phyloP scores from a whole-genome alignment of 192 early-diverging fungal genomes.

The Backusella tuberculispora region DNA sequence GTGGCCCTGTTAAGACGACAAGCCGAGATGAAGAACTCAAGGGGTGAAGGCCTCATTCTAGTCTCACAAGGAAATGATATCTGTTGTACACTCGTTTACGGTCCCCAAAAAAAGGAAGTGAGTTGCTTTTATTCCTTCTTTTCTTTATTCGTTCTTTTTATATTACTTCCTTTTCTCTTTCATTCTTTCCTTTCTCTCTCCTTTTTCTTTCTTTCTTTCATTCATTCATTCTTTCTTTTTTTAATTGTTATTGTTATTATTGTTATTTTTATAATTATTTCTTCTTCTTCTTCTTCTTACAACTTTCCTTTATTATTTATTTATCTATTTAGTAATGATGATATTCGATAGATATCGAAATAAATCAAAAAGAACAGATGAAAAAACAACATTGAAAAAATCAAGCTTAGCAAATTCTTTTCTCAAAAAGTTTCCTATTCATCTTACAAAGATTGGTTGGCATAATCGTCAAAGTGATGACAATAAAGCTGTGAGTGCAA shows the following conservation, averaged over 20 bases:
- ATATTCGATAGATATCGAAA: constrained; percentile 24
- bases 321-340: neutral
- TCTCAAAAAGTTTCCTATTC: constrained; percentile 15
- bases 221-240: neutral
- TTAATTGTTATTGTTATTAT: too few relatives aligned
- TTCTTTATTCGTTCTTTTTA: constrained; percentile 15
- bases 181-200: neutral
- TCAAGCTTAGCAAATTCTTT: constrained; percentile 18
- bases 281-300: neutral
- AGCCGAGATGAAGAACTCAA: constrained; percentile 4
- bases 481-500: neutral
- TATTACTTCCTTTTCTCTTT: constrained; percentile 3
- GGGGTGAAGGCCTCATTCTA: neutral
- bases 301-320: constrained; percentile 2
- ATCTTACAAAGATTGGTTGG: constrained; percentile 20
- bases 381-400: constrained; percentile 19
- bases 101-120: constrained; percentile 14
- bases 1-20: constrained; percentile 12
- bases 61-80: neutral
- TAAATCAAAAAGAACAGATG: constrained; percentile 17
- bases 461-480: constrained; percentile 15
- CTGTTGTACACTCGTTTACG: constrained; percentile 7
- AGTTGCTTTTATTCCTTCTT: neutral
- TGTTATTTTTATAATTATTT: too few relatives aligned
- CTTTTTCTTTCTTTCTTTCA: neutral